These are phyloP conservation scores for Fistulifera solaris DNA, from an alignment of 108 stramenopile species.

Conservation along the genomic window DNA sequence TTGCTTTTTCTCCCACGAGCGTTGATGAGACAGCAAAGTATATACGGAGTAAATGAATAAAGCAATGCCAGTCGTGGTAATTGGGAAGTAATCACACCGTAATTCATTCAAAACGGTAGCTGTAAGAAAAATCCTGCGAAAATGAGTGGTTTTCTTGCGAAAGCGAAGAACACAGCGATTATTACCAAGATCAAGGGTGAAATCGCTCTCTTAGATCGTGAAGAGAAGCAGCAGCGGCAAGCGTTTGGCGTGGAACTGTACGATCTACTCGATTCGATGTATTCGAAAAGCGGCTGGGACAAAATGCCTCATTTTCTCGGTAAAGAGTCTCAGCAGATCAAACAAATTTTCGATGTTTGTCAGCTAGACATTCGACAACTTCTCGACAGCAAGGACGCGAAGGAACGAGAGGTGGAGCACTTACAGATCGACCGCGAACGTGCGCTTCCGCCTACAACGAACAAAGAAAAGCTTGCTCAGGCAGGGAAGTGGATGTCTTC, in stretches of 20 bases:
- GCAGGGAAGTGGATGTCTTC: conserved; percentile 21
- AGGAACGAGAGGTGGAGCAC: conserved; percentile 21
- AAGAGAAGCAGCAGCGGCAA: conserved; percentile 49
- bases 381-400: conserved; percentile 11
- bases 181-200: conserved; percentile 44
- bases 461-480: conserved; percentile 18
- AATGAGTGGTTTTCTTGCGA: conserved; percentile 3
- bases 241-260: conserved; percentile 61
- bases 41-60: too few relatives aligned
- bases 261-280: conserved; percentile 39
- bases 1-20: too few relatives aligned
- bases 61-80: too few relatives aligned
- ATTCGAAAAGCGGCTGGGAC: conserved; percentile 17
- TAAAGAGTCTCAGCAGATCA: conserved; percentile 13
- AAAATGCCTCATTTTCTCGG: conserved; percentile 20
- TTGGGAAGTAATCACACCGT: too few relatives aligned
- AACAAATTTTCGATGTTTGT: conserved; percentile 21
- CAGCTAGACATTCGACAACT: conserved; percentile 20
- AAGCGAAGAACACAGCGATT: too few relatives aligned
- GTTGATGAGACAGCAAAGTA: too few relatives aligned
- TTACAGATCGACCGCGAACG: conserved; percentile 24
- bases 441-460: conserved; percentile 17
- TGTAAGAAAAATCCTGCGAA: neutral
- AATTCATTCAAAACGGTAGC: too few relatives aligned
- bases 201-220: conserved; percentile 63